phyloP scores from a whole-genome alignment of 805 yeast species.

The Schwanniomyces vanrijiae region DNA sequence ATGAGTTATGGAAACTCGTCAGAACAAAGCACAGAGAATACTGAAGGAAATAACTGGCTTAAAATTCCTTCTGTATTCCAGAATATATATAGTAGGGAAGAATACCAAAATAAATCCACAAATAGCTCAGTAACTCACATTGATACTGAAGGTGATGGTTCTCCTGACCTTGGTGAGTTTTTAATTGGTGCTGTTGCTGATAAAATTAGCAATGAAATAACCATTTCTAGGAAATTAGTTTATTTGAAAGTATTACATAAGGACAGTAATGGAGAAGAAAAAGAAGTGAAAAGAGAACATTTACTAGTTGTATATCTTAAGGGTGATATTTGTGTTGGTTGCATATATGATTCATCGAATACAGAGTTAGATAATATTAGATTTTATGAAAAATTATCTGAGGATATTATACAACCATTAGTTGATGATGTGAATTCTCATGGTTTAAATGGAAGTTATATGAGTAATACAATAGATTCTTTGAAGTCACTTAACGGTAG shows the following conservation, averaged over 20 bases:
- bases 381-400: conserved; percentile 23
- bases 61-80: conserved; percentile 15
- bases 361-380: conserved; percentile 18
- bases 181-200: conserved; percentile 3
- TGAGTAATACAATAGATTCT: conserved; percentile 30
- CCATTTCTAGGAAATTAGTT: conserved; percentile 24
- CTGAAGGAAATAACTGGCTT: conserved; percentile 15
- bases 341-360: conserved; percentile 30
- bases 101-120: not conserved
- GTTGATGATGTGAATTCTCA: conserved; percentile 21
- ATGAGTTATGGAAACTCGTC: conserved; percentile 16
- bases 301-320: conserved; percentile 30
- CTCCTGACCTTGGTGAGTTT: conserved; percentile 5
- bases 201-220: conserved; percentile 2
- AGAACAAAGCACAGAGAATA: not conserved
- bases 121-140: not conserved
- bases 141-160: conserved; percentile 5
- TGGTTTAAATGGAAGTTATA: conserved; percentile 14
- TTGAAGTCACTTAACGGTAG: conserved; percentile 22
- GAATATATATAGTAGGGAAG: not conserved
- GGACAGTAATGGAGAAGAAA: conserved; percentile 2
- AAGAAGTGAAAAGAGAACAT: conserved; percentile 19
- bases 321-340: conserved; percentile 19
- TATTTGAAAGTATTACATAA: conserved; percentile 17
- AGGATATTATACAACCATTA: conserved; percentile 16